phyloP scores from a whole-genome alignment of 2,329 filamentous ascomycete genomes.

The Penicillium corylophilum region DNA sequence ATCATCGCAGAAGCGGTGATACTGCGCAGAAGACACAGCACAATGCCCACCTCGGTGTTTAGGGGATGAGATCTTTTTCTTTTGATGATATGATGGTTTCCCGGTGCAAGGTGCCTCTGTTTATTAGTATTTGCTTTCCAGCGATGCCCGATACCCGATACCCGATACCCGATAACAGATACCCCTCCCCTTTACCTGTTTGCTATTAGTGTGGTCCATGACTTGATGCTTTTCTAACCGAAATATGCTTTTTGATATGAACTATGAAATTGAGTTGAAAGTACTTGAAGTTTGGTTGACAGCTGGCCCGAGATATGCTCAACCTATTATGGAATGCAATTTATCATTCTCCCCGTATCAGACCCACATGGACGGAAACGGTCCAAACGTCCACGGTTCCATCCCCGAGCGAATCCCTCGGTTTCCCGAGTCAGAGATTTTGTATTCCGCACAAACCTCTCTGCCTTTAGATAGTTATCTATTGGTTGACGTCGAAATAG shows the following conservation, averaged over 20 bases:
- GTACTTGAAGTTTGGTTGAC: background rate
- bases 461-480: background rate
- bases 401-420: background rate
- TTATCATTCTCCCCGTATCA: too few relatives aligned
- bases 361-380: background rate
- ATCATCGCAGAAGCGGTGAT: conserved; percentile 33
- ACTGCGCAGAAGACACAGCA: conserved; percentile 25
- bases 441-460: background rate
- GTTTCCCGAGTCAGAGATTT: background rate
- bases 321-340: background rate
- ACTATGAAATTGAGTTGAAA: background rate
- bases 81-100: background rate
- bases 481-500: background rate
- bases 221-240: background rate
- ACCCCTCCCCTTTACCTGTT: too few relatives aligned
- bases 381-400: background rate
- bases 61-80: background rate
- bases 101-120: background rate
- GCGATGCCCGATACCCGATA: background rate
- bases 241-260: too few relatives aligned
- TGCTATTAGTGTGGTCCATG: background rate
- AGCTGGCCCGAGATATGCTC: background rate
- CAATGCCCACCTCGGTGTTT: conserved; percentile 24
- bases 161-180: too few relatives aligned
- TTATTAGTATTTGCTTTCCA: background rate